Conservation (phyloP, 495 filamentous ascomycete species). For the Trichoderma erinaceum region DNA sequence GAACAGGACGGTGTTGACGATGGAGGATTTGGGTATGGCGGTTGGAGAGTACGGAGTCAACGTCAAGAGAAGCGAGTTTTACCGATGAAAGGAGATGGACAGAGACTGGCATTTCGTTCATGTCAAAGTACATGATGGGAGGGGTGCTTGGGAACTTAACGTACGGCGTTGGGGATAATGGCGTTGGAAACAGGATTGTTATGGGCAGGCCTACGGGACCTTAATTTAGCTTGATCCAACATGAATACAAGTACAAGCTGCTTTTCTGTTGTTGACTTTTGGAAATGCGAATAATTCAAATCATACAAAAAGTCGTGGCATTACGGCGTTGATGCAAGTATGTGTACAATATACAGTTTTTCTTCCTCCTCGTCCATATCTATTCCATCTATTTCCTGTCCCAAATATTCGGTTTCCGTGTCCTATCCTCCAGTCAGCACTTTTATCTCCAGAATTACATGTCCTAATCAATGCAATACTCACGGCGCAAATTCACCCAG, state of each 20-base stretch:
- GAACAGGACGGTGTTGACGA: constrained; percentile 90
- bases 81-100: constrained; percentile 52
- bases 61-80: constrained; percentile 94
- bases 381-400: constrained; percentile 27
- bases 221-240: neutral
- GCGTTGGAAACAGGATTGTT: constrained; percentile 8
- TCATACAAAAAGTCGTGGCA: constrained; percentile 2
- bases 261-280: neutral
- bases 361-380: neutral
- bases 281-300: neutral
- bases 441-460: neutral
- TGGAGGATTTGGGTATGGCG: constrained; percentile 98
- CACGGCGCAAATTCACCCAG: constrained; percentile 91
- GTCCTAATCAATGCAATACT: constrained; percentile 32
- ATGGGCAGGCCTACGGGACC: neutral
- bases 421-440: constrained; percentile 46
- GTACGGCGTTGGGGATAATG: constrained; percentile 12
- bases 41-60: constrained; percentile 96
- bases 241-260: neutral
- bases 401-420: constrained; percentile 73
- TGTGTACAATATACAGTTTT: constrained; percentile 3
- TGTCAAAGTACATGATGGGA: neutral
- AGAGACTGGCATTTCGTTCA: neutral
- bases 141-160: neutral
- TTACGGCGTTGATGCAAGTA: constrained; percentile 12